phyloP scores from a whole-genome alignment of 495 filamentous ascomycete genomes.

The Tetracladium marchalianum region DNA sequence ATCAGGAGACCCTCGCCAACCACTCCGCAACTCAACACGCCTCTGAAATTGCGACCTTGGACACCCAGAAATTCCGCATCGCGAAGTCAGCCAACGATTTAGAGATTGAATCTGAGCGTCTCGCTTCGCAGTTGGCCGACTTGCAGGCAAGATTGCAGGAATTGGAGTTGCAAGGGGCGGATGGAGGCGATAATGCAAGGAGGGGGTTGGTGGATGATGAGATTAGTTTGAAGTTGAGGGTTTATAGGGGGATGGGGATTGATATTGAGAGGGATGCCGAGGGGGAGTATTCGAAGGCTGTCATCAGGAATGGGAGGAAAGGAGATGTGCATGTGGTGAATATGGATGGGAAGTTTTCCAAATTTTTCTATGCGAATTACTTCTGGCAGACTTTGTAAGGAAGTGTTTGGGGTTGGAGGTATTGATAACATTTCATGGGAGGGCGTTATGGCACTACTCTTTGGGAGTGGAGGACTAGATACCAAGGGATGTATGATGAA shows the following conservation, averaged over 20 bases:
- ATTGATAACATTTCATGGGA: background rate
- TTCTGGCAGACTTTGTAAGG: conserved; percentile 82
- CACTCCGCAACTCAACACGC: conserved; percentile 73
- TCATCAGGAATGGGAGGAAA: conserved; percentile 77
- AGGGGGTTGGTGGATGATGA: conserved; percentile 37
- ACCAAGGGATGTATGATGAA: background rate
- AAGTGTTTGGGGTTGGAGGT: background rate
- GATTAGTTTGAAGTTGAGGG: conserved; percentile 66
- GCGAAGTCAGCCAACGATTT: conserved; percentile 81
- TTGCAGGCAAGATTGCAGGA: conserved; percentile 67
- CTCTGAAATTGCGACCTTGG: conserved; percentile 68
- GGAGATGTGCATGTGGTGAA: conserved; percentile 94
- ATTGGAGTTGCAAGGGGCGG: conserved; percentile 70
- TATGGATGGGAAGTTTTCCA: conserved; percentile 83
- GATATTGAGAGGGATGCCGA: conserved; percentile 76
- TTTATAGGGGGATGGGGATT: conserved; percentile 84
- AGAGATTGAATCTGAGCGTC: conserved; percentile 83
- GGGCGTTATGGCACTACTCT: background rate
- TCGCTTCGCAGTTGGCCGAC: conserved; percentile 72
- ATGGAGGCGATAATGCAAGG: conserved; percentile 38
- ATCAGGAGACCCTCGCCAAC: conserved; percentile 56
- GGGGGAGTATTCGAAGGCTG: conserved; percentile 74
- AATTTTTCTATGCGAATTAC: conserved; percentile 90
- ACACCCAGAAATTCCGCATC: conserved; percentile 88
- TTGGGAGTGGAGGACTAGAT: conserved; percentile 2